Conservation (phyloP, 345 rosid species). For the Citrus glauca region DNA sequence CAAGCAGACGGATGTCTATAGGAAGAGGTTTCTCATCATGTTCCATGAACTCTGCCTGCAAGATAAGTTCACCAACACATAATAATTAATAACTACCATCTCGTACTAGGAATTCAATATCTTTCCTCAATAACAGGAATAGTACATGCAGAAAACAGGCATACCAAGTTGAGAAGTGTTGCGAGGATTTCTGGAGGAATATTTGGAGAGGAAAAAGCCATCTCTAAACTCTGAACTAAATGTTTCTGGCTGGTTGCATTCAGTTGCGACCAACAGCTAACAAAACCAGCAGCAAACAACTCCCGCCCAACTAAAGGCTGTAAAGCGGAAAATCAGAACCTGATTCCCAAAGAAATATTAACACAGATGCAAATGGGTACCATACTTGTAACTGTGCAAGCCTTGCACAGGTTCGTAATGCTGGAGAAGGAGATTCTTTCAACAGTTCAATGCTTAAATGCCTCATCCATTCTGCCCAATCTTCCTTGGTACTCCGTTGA, state of each 20-base stretch:
- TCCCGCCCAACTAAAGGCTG: conserved; percentile 98
- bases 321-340: conserved; percentile 31
- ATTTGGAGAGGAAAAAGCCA: conserved; percentile 97
- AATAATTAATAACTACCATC: background rate
- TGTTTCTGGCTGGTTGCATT: conserved; percentile 85
- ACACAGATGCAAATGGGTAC: conserved; percentile 7
- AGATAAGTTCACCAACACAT: conserved; percentile 8
- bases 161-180: conserved; percentile 88
- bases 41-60: conserved; percentile 99
- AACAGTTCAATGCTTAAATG: conserved; percentile 98
- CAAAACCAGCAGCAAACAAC: conserved; percentile 99
- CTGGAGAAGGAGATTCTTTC: conserved; percentile 98
- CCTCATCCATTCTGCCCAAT: conserved; percentile 99
- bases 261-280: conserved; percentile 97
- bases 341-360: conserved; percentile 10
- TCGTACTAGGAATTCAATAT: background rate
- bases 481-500: conserved; percentile 98
- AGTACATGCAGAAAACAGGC: background rate
- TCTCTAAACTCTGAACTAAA: conserved; percentile 89
- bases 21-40: conserved; percentile 99
- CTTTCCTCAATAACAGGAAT: background rate
- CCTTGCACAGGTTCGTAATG: conserved; percentile 92
- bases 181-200: conserved; percentile 99
- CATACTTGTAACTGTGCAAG: conserved; percentile 94
- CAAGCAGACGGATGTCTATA: conserved; percentile 96